phyloP scores from a whole-genome alignment of 1,139 yeast genomes.

The Hanseniaspora sp. region DNA sequence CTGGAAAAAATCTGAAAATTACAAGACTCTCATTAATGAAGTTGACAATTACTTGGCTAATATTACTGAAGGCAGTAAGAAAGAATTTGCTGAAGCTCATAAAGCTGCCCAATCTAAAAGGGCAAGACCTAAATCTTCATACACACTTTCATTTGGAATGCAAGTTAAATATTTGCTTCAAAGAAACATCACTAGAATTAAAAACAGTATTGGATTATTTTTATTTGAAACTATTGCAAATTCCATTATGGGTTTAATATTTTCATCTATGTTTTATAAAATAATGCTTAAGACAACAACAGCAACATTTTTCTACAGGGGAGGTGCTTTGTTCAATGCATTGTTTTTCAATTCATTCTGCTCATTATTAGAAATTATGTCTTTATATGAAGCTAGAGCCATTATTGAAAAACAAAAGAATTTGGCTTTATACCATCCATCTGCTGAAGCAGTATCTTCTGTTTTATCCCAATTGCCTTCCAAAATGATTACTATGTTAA shows the following conservation, averaged over 20 bases:
- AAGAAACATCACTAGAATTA: slow-evolving; percentile 46
- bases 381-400: slow-evolving; percentile 52
- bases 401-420: slow-evolving; percentile 61
- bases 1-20: slow-evolving; percentile 56
- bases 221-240: slow-evolving; percentile 46
- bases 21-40: slow-evolving; percentile 33
- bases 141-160: slow-evolving; percentile 43
- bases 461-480: slow-evolving; percentile 50
- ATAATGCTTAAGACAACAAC: slow-evolving; percentile 33
- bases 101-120: slow-evolving; percentile 43
- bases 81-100: slow-evolving; percentile 48
- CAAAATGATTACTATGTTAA: slow-evolving; percentile 38
- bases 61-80: slow-evolving; percentile 17
- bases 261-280: slow-evolving; percentile 58
- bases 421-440: slow-evolving; percentile 55
- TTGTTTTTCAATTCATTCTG: slow-evolving; percentile 58
- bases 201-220: slow-evolving; percentile 54
- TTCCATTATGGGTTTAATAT: slow-evolving; percentile 46
- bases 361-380: slow-evolving; percentile 52
- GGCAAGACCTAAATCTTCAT: slow-evolving; percentile 41
- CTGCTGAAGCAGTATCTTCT: slow-evolving; percentile 56
- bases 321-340: slow-evolving; percentile 57
- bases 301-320: slow-evolving; percentile 45
- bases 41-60: slow-evolving; percentile 32
- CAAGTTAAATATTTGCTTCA: slow-evolving; percentile 45